Evolutionary conservation across 1,139 yeast genomes (phyloP), one percentile per base, ranked within the genome.

Genomic region (Suhomyces panamericanus): DNA sequence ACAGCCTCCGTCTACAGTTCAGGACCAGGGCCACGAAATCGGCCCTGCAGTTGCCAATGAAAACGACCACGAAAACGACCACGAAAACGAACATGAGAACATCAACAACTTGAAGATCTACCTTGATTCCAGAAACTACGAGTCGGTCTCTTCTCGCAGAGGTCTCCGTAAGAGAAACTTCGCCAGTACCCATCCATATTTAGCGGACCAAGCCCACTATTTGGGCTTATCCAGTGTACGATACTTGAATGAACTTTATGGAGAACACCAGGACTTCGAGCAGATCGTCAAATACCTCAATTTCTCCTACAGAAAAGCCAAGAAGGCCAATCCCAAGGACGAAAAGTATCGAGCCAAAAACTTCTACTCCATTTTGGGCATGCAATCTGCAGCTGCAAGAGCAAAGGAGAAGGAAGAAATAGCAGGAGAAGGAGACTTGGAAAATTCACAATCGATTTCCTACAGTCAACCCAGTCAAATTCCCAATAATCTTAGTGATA

Each of bases 131-230:
- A 38, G 55, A 31, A 52, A 50, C 44, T 47, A 44, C 34, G 55
- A 51, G 35, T 30, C 46, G 8, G 36, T 42, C 3, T 22, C 49
- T 6, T 48, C 58, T 2, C 49, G 69, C 39, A 51, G 78, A 44
- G 72, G 75, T 6, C 57, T 75, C 16, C 58, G 80, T 6, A 71
- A 72, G 51, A 56, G 80, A 24, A 74, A 70, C 39, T 75, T 75
- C 51, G 69, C 78, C 2, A 69, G 75, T 54, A 66, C 77, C 2
- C 77, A 73, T 54, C 80, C 80, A 0, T 75, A 75, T 49, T 52
- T 75, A 17, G 74, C 77, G 3, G 80, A 75, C 49, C 77, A 73
- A 49, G 77, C 77, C 3, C 75, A 71, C 48, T 74, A 73, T 61
- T 58, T 75, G 38, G 78, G 75, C 1, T 57, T 75, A 10, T 62